A percentile compares a stretch with the other conserved stretches of the same genome.
These are phyloP conservation scores for Ophiocordyceps camponoti-rufipedis DNA, from an alignment of 2,329 filamentous ascomycete species.

Conservation along the genomic window DNA sequence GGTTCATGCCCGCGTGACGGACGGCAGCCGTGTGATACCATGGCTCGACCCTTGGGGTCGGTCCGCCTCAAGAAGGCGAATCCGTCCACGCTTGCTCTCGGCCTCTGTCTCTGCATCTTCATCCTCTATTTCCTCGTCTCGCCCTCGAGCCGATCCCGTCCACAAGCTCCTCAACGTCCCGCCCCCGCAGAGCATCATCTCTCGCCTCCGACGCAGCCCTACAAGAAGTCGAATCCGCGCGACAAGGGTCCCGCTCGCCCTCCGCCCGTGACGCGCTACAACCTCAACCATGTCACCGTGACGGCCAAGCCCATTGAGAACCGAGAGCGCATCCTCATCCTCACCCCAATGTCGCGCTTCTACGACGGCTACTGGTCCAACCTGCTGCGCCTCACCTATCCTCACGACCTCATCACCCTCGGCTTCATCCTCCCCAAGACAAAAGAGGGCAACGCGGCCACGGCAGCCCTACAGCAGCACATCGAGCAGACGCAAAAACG, in stretches of 20 bases:
- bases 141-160: slow-evolving; percentile 21
- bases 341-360: slow-evolving; percentile 86
- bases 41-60: slow-evolving; percentile 41
- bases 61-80: slow-evolving; percentile 65
- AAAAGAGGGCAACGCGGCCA: slow-evolving; percentile 78
- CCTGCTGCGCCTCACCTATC: slow-evolving; percentile 64
- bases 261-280: slow-evolving; percentile 79
- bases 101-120: slow-evolving; percentile 52
- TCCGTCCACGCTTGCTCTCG: slow-evolving; percentile 57
- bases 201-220: slow-evolving; percentile 23
- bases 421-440: slow-evolving; percentile 94
- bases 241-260: slow-evolving; percentile 23
- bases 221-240: slow-evolving; percentile 19
- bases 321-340: slow-evolving; percentile 70
- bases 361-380: slow-evolving; percentile 96
- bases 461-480: slow-evolving; percentile 63
- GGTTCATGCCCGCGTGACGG: not conserved
- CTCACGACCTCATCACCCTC: slow-evolving; percentile 84
- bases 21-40: slow-evolving; percentile 8
- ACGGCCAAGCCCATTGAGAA: slow-evolving; percentile 59
- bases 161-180: slow-evolving; percentile 23
- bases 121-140: slow-evolving; percentile 46
- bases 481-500: slow-evolving; percentile 67
- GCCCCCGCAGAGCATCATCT: slow-evolving; percentile 29
- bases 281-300: slow-evolving; percentile 87